A percentile compares a stretch with the other conserved stretches of the same genome.
phyloP scores from a whole-genome alignment of 2,329 filamentous ascomycete species.

The Apiospora malaysiana region DNA sequence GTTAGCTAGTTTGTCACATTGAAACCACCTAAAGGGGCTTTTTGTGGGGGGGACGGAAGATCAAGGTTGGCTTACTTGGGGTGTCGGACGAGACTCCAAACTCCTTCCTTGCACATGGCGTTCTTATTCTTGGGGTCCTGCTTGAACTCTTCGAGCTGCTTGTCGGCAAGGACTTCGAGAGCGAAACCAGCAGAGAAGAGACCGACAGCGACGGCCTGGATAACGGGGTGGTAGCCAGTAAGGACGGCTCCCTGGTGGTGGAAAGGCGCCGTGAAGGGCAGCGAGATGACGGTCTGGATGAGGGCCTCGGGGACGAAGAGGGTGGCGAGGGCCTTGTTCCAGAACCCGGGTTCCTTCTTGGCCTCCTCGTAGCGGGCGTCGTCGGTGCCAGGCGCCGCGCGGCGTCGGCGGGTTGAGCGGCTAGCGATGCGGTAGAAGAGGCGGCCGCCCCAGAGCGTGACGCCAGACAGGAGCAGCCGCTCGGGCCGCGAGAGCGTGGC shows the following conservation, averaged over 20 bases:
- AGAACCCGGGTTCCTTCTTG: slow-evolving; percentile 61
- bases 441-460: slow-evolving; percentile 62
- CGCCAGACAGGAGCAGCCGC: slow-evolving; percentile 59
- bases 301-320: slow-evolving; percentile 63
- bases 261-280: slow-evolving; percentile 64
- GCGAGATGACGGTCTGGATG: slow-evolving; percentile 60
- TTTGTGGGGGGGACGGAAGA: neutral
- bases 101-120: slow-evolving; percentile 58
- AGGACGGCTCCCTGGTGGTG: slow-evolving; percentile 41
- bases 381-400: slow-evolving; percentile 46
- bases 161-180: slow-evolving; percentile 62
- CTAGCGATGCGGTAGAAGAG: slow-evolving; percentile 60
- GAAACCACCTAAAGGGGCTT: neutral
- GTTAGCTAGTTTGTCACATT: neutral
- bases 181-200: slow-evolving; percentile 62
- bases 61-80: slow-evolving; percentile 56
- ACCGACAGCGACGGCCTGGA: slow-evolving; percentile 54
- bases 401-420: slow-evolving; percentile 49
- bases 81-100: slow-evolving; percentile 67
- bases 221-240: slow-evolving; percentile 41
- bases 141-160: slow-evolving; percentile 60
- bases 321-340: slow-evolving; percentile 60
- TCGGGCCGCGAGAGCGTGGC: slow-evolving; percentile 57
- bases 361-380: slow-evolving; percentile 59
- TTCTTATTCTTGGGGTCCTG: slow-evolving; percentile 40